Base-by-base conservation (phyloP, 2,329 filamentous ascomycete genomes). In the Ophiostoma perfectum region DNA sequence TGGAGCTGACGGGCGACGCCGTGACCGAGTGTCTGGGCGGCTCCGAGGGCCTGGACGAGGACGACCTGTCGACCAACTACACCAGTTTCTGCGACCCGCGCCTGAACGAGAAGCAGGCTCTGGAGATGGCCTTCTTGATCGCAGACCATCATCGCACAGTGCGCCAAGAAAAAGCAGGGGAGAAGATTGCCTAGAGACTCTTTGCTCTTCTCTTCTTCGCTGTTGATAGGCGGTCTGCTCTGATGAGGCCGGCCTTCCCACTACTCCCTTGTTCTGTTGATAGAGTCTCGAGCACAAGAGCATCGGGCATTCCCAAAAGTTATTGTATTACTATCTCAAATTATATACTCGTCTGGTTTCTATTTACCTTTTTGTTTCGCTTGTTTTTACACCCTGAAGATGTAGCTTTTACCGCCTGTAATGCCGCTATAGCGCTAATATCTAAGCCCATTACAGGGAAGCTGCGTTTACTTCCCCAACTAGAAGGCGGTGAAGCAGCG, bases 11-110 rank as follows among this genome's bases (percentile, higher is more conserved):
- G 0, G 95, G 94, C 6, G 95, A 99, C 75, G 91, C 93, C 7
- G 95, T 99, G 9, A 99, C 95, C 0, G 95, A 99, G 80, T 99
- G 95, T 75, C 86, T 96, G 0, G 95, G 95, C 68, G 95, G 95
- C 27, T 94, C 92, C 71, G 92, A 92, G 76, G 91, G 90, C 0
- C 80, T 98, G 70, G 91, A 86, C 47, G 95, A 98, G 78, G 91
- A 95, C 71, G 94, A 97, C 75, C 77, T 99, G 74, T 90, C 90
- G 2, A 86, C 92, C 72, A 93, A 97, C 75, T 99, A 99, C 79
- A 96, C 93, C 5, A 96, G 90, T 49, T 98, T 94, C 81, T 99
- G 95, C 78, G 95, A 99, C 77, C 95, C 95, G 5, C 82, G 95
- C 38, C 81, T 99, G 73, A 99, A 99, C 76, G 95, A 98, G 84